Base-by-base conservation (phyloP, 2,329 filamentous ascomycete species). In the Trichophyton rubrum region DNA sequence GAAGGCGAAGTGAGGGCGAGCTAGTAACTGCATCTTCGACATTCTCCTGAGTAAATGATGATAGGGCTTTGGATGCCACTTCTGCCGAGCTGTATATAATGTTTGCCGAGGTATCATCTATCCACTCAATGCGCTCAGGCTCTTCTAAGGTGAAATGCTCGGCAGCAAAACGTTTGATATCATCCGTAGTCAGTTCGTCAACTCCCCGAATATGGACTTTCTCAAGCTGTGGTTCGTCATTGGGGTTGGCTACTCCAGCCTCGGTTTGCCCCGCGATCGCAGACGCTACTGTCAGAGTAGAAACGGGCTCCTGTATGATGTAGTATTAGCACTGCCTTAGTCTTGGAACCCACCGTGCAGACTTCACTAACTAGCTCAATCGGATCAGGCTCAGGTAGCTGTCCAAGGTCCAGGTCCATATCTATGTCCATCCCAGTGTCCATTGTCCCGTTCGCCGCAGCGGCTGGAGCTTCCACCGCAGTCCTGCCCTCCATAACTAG, bases 41-140 rank as follows among this genome's bases (percentile, higher is more conserved):
- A 6, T 63, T 59, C 22, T 67, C 66, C 61, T 75, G 70, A 3
- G 73, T 74, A 56, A 87, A 75, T 3, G 77, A 75, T 35, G 71
- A 68, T 24, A 87, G 74, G 20, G 83, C 84, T 58, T 78, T 71
- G 3, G 77, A 68, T 1, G 84, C 84, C 11, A 79, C 73, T 51
- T 80, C 77, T 11, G 77, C 69, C 40, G 76, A 79, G 61, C 78
- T 77, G 75, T 93, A 97, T 59, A 95, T 74, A 59, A 96, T 78
- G 70, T 97, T 97, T 64, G 90, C 89, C 0, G 90, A 92, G 5
- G 84, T 85, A 73, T 99, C 93, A 71, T 97, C 89, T 66, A 99
- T 90, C 93, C 93, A 99, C 75, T 97, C 90, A 64, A 96, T 79
- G 63, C 82, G 80, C 60, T 82, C 77, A 61, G 85, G 78, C 59